Percentiles rank a stretch among this genome's conserved stretches.
These are phyloP conservation scores for Colletotrichum graminicola DNA, from an alignment of 2,329 filamentous ascomycete genomes.

Conservation along the genomic window DNA sequence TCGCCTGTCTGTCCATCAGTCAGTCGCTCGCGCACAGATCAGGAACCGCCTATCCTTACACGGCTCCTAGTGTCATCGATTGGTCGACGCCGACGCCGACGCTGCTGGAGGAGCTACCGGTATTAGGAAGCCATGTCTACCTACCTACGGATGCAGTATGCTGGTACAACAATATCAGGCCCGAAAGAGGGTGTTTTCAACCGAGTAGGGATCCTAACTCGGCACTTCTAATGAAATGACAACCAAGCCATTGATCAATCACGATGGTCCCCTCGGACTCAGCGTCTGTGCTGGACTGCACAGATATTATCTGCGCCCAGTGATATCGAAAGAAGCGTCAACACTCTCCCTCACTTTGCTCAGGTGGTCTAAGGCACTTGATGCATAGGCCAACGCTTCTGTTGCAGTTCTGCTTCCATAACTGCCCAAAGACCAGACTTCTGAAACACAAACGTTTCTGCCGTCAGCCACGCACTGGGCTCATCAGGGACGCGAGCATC, in stretches of 20 bases:
- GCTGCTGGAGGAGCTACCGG: conserved; percentile 36
- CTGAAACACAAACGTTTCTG: conserved; percentile 33
- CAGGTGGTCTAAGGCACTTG: no score
- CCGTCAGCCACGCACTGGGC: conserved; percentile 25
- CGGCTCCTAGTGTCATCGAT: conserved; percentile 10
- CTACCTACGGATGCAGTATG: background rate
- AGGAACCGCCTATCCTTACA: background rate
- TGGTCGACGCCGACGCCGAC: conserved; percentile 35
- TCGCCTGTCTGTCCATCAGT: conserved; percentile 19
- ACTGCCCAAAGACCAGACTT: conserved; percentile 29
- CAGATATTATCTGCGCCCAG: background rate
- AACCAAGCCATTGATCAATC: conserved; percentile 14
- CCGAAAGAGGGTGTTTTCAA: background rate
- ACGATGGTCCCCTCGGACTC: conserved; percentile 1
- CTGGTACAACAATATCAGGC: background rate
- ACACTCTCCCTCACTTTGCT: conserved; percentile 12
- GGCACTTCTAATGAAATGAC: conserved; percentile 1
- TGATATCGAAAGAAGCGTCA: background rate
- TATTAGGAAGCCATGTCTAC: conserved; percentile 28
- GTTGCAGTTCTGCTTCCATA: conserved; percentile 15
- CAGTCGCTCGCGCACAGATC: conserved; percentile 39
- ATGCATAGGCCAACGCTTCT: conserved; percentile 1
- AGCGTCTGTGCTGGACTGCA: background rate
- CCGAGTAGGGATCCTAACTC: conserved; percentile 5
- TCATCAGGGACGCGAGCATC: conserved; percentile 18